phyloP scores from a whole-genome alignment of 2,329 filamentous ascomycete species.

The Colletotrichum chlorophyti region DNA sequence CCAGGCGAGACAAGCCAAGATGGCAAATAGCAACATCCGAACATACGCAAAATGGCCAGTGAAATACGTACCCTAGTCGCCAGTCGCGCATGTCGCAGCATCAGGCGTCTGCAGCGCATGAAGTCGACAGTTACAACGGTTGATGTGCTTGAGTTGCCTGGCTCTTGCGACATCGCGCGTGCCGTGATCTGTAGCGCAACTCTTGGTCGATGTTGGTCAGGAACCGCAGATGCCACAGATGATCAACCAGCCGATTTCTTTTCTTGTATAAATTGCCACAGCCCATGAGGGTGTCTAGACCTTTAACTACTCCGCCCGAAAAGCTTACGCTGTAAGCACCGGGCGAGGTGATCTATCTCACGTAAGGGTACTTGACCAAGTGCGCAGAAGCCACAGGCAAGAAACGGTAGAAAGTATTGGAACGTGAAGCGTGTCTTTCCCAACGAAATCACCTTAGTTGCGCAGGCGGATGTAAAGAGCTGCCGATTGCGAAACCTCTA shows the following conservation, averaged over 20 bases:
- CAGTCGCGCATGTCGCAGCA: too few relatives aligned
- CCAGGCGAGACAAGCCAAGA: too few relatives aligned
- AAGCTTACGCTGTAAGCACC: slow-evolving; percentile 15
- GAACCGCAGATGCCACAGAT: not conserved
- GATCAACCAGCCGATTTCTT: slow-evolving; percentile 9
- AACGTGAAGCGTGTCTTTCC: not conserved
- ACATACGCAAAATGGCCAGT: too few relatives aligned
- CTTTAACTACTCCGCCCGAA: slow-evolving; percentile 19
- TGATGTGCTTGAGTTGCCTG: not conserved
- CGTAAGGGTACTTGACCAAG: too few relatives aligned
- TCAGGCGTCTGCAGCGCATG: too few relatives aligned
- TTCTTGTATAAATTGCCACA: slow-evolving; percentile 21
- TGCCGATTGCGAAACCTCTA: not conserved
- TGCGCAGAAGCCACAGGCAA: too few relatives aligned
- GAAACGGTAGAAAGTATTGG: too few relatives aligned
- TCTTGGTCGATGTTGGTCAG: slow-evolving; percentile 1
- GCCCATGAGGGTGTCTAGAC: slow-evolving; percentile 11
- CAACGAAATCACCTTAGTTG: not conserved
- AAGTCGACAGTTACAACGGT: too few relatives aligned
- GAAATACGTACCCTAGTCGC: too few relatives aligned
- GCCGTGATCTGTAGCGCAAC: not conserved
- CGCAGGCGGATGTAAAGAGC: not conserved
- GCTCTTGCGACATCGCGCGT: too few relatives aligned
- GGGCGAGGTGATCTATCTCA: too few relatives aligned
- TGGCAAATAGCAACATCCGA: too few relatives aligned